Percentiles rank a stretch among this genome's conserved stretches.
Evolutionary conservation across 495 filamentous ascomycete species (phyloP).

Genomic region (Talaromyces wortmannii): DNA sequence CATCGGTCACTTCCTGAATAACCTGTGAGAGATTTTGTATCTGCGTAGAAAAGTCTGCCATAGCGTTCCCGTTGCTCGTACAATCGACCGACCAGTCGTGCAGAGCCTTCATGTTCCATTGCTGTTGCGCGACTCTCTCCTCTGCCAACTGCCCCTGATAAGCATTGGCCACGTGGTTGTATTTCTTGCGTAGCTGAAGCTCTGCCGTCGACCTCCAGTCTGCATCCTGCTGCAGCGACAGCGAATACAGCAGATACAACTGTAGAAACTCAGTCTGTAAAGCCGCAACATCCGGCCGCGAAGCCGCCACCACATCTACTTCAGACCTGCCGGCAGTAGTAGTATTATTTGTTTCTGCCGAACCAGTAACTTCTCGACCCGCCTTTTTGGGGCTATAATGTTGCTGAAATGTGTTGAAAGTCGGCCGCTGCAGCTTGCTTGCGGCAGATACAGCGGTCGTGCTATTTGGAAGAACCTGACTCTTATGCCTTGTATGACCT

Average conservation of each 20-base stretch:
- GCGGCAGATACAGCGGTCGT: not conserved
- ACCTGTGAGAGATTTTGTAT: slow-evolving; percentile 36
- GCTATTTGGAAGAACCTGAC: slow-evolving; percentile 19
- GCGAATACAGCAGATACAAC: slow-evolving; percentile 59
- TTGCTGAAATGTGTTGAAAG: slow-evolving; percentile 63
- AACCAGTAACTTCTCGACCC: slow-evolving; percentile 44
- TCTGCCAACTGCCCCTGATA: slow-evolving; percentile 25
- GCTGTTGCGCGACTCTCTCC: slow-evolving; percentile 30
- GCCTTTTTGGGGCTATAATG: slow-evolving; percentile 61
- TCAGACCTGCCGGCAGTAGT: not conserved
- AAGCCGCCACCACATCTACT: slow-evolving; percentile 22
- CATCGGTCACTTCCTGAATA: slow-evolving; percentile 32
- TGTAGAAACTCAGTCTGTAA: slow-evolving; percentile 70
- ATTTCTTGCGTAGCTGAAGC: slow-evolving; percentile 25
- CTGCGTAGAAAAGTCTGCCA: slow-evolving; percentile 27
- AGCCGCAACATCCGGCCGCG: slow-evolving; percentile 51
- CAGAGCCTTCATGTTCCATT: slow-evolving; percentile 33
- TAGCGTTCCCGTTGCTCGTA: slow-evolving; percentile 20
- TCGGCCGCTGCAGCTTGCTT: slow-evolving; percentile 31
- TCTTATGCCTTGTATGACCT: slow-evolving; percentile 29
- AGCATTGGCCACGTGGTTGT: slow-evolving; percentile 26
- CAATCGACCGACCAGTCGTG: slow-evolving; percentile 22
- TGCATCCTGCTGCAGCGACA: slow-evolving; percentile 19
- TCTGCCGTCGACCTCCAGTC: slow-evolving; percentile 32
- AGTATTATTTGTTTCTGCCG: slow-evolving; percentile 17